These are phyloP conservation scores for Melampsora larici-populina DNA, from an alignment of 1,284 basidiomycete species.

Conservation along the genomic window DNA sequence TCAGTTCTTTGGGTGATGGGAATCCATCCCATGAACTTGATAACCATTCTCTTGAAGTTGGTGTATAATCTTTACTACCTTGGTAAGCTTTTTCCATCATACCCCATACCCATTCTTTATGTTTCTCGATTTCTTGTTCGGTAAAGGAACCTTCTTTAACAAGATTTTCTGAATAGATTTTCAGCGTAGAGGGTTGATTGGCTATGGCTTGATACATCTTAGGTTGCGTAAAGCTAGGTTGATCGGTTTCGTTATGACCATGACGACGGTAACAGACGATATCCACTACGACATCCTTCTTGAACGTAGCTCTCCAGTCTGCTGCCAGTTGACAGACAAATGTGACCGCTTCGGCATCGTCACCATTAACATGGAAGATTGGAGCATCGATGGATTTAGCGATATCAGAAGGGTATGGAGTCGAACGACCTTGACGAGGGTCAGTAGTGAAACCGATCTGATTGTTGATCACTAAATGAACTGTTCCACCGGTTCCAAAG, in stretches of 20 bases:
- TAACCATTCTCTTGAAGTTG: conserved; percentile 91
- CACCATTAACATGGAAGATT: conserved; percentile 99
- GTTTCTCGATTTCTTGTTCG: conserved; percentile 93
- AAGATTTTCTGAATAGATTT: conserved; percentile 86
- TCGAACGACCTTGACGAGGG: conserved; percentile 93
- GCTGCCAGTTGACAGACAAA: conserved; percentile 97
- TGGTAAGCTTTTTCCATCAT: conserved; percentile 92
- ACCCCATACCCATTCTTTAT: conserved; percentile 99
- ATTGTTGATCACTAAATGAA: conserved; percentile 99
- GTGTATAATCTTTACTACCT: conserved; percentile 88
- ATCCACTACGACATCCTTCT: conserved; percentile 98
- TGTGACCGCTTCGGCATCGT: conserved; percentile 76
- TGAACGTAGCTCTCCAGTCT: conserved; percentile 96
- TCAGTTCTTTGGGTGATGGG: conserved; percentile 92
- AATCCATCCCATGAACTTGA: conserved; percentile 98
- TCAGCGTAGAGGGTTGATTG: conserved; percentile 86
- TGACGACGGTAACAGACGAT: conserved; percentile 98
- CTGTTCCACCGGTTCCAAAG: conserved; percentile 96
- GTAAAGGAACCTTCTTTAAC: conserved; percentile 90
- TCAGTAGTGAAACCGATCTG: conserved; percentile 99
- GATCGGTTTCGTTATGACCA: conserved; percentile 99
- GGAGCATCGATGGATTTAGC: conserved; percentile 98
- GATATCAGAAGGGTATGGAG: conserved; percentile 97
- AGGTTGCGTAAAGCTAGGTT: conserved; percentile 97
- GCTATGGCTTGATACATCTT: conserved; percentile 97